Evolutionary conservation across 2,329 filamentous ascomycete species (phyloP).

Genomic region (Colletotrichum sp.): DNA sequence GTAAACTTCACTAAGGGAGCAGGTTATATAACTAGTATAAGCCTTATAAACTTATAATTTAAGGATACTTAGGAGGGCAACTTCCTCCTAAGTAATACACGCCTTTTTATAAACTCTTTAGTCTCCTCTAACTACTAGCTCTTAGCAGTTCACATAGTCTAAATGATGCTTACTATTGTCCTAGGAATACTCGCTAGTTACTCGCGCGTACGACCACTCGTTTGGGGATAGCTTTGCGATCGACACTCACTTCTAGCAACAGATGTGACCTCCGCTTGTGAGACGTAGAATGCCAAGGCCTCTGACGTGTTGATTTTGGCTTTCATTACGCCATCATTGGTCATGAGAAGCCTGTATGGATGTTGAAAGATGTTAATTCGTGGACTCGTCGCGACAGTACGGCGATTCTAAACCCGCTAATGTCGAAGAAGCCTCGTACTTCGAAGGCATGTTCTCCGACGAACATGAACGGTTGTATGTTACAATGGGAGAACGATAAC

Average conservation of each 20-base stretch:
- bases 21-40: too few species aligned
- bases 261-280: neutral
- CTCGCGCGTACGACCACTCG: neutral
- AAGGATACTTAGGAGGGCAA: too few species aligned
- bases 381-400: neutral
- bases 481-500: fast-evolving
- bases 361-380: neutral
- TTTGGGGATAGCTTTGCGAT: neutral
- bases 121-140: too few species aligned
- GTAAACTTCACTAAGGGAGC: too few species aligned
- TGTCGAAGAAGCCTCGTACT: fast-evolving
- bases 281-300: neutral
- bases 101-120: too few species aligned
- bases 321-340: fast-evolving
- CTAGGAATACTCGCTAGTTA: neutral
- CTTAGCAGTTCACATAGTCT: too few species aligned
- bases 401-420: neutral
- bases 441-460: neutral
- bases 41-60: too few species aligned
- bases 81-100: too few species aligned
- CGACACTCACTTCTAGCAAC: neutral
- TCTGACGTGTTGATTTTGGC: neutral
- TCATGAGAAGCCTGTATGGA: fast-evolving
- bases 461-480: neutral
- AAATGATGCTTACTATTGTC: fast-evolving